A percentile compares a stretch with the other conserved stretches of the same genome.
phyloP scores from a whole-genome alignment of 345 rosid species.

The Aquilaria sinensis region DNA sequence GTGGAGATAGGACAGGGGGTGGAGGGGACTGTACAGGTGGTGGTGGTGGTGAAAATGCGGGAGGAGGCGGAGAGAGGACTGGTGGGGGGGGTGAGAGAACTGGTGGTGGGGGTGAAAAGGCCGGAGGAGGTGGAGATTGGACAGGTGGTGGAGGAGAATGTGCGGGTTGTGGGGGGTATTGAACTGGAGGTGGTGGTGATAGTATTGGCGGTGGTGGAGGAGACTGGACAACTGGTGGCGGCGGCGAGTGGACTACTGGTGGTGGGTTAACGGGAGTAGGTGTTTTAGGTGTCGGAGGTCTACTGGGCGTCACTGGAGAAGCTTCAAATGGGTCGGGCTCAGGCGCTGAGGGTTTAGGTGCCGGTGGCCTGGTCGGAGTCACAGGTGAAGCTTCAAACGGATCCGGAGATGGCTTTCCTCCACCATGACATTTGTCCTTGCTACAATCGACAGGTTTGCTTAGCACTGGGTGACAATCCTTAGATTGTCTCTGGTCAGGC shows the following conservation, averaged over 20 bases:
- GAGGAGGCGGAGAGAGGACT: conserved; percentile 21
- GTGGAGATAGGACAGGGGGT: conserved; percentile 21
- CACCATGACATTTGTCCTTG: conserved; percentile 40
- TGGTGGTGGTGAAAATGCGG: conserved; percentile 18
- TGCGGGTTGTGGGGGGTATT: conserved; percentile 23
- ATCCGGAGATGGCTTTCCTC: conserved; percentile 10
- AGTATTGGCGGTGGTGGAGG: not conserved
- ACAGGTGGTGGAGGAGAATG: conserved; percentile 17
- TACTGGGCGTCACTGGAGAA: conserved; percentile 3
- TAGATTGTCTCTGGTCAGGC: conserved; percentile 34
- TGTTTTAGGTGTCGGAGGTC: not conserved
- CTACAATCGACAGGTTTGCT: conserved; percentile 65
- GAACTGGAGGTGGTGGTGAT: conserved; percentile 20
- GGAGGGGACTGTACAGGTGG: conserved; percentile 20
- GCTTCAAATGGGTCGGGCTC: not conserved
- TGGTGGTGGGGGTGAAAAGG: conserved; percentile 12
- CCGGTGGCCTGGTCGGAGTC: conserved; percentile 5
- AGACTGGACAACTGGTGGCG: too few relatives aligned
- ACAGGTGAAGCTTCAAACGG: conserved; percentile 4
- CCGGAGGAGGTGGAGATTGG: conserved; percentile 10
- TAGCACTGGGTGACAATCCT: conserved; percentile 37
- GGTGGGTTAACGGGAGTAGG: not conserved
- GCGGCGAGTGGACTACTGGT: not conserved
- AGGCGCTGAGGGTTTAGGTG: conserved; percentile 1
- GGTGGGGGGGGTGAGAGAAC: conserved; percentile 5